Percentiles rank a stretch among this genome's conserved stretches.
Evolutionary conservation across 192 early-diverging fungal species (phyloP).

Genomic region (Gonapodya sp.): DNA sequence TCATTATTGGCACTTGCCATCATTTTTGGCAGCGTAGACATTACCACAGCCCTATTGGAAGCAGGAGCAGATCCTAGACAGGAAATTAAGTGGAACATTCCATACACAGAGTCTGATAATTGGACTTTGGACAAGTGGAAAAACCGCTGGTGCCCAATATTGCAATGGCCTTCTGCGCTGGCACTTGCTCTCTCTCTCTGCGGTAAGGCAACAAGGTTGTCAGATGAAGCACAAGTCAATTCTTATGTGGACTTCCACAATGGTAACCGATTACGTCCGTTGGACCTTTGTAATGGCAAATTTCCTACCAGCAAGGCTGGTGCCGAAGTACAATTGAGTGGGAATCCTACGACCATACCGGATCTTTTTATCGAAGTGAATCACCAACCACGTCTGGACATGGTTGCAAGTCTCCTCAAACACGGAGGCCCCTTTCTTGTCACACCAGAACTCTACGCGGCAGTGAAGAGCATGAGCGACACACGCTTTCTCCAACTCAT

Average conservation of each 20-base stretch:
- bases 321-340: not conserved
- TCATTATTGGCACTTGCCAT: not conserved
- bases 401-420: not conserved
- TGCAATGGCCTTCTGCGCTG: not conserved
- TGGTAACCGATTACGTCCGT: not conserved
- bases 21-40: not conserved
- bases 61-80: not conserved
- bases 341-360: not conserved
- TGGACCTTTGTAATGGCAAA: not conserved
- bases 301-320: not conserved
- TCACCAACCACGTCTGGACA: not conserved
- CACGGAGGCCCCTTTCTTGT: not conserved
- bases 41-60: not conserved
- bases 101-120: not conserved
- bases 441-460: not conserved
- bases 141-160: not conserved
- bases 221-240: not conserved
- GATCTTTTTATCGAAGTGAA: not conserved
- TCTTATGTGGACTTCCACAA: not conserved
- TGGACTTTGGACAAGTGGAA: not conserved
- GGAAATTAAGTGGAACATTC: not conserved
- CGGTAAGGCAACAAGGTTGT: not conserved
- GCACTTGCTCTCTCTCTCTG: not conserved
- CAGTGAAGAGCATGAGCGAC: not conserved
- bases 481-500: not conserved